phyloP scores from a whole-genome alignment of 2,329 filamentous ascomycete genomes.

The Cordyceps cateniannulata region DNA sequence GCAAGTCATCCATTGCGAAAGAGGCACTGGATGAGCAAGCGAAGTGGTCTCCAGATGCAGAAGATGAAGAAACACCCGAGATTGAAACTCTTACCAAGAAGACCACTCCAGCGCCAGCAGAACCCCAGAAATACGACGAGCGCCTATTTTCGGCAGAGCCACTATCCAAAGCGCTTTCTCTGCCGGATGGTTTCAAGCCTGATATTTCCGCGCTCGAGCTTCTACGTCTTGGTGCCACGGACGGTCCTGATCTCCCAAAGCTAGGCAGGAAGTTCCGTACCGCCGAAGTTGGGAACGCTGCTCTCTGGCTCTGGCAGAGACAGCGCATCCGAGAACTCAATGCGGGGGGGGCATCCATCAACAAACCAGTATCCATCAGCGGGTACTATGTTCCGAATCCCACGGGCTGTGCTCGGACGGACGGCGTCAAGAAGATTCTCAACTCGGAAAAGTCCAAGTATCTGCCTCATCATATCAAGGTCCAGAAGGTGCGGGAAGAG shows the following conservation, averaged over 20 bases:
- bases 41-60: slow-evolving; percentile 46
- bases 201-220: slow-evolving; percentile 39
- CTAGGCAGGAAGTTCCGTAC: slow-evolving; percentile 42
- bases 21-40: slow-evolving; percentile 64
- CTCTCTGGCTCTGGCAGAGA: slow-evolving; percentile 52
- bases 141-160: slow-evolving; percentile 44
- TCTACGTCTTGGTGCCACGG: slow-evolving; percentile 36
- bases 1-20: slow-evolving; percentile 72
- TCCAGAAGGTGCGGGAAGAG: slow-evolving; percentile 84
- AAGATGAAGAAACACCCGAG: slow-evolving; percentile 27
- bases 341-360: slow-evolving; percentile 22
- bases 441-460: slow-evolving; percentile 99
- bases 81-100: slow-evolving; percentile 23
- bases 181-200: slow-evolving; percentile 39
- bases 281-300: slow-evolving; percentile 41
- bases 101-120: not conserved
- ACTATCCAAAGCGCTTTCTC: slow-evolving; percentile 34
- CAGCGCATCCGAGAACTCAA: slow-evolving; percentile 52
- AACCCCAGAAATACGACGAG: slow-evolving; percentile 37
- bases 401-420: slow-evolving; percentile 82
- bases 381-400: slow-evolving; percentile 78
- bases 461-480: slow-evolving; percentile 92
- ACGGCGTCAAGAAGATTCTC: slow-evolving; percentile 90
- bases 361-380: slow-evolving; percentile 40
- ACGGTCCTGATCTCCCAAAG: slow-evolving; percentile 42